Conservation (phyloP, 306 rosid genomes). For the Spatholobus suberectus region DNA sequence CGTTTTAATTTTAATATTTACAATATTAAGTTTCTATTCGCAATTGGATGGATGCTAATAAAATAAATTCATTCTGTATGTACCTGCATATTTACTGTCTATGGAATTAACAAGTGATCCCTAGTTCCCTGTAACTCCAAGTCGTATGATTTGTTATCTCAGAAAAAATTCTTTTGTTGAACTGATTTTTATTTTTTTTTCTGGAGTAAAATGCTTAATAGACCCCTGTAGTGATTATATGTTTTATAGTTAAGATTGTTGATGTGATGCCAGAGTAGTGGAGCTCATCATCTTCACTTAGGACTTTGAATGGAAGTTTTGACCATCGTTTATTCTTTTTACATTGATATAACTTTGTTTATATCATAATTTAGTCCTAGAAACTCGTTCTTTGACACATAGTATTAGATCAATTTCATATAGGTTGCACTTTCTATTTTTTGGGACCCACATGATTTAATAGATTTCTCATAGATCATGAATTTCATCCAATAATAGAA, state of each 20-base stretch:
- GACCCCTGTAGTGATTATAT: not conserved
- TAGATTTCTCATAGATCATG: not conserved
- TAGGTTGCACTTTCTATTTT: not conserved
- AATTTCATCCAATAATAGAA: not conserved
- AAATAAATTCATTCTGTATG: not conserved
- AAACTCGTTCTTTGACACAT: not conserved
- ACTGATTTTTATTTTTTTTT: not conserved
- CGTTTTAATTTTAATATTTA: too few species aligned
- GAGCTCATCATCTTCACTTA: conserved; percentile 5
- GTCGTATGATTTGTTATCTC: not conserved
- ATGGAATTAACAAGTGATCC: not conserved
- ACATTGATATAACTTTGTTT: not conserved
- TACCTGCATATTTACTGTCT: not conserved
- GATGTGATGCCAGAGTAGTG: not conserved
- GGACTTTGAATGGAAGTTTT: conserved; percentile 25
- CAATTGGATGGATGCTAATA: conserved; percentile 1
- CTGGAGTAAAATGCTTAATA: not conserved
- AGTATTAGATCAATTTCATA: not conserved
- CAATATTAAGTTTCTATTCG: not conserved
- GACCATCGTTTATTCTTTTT: conserved; percentile 2
- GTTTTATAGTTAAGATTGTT: not conserved
- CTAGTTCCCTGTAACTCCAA: conserved; percentile 2
- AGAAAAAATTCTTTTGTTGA: not conserved
- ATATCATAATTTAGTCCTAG: conserved; percentile 9
- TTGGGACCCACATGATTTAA: not conserved